Base-by-base conservation (phyloP, 768 basidiomycete genomes). In the Tubosaeta sp. region DNA sequence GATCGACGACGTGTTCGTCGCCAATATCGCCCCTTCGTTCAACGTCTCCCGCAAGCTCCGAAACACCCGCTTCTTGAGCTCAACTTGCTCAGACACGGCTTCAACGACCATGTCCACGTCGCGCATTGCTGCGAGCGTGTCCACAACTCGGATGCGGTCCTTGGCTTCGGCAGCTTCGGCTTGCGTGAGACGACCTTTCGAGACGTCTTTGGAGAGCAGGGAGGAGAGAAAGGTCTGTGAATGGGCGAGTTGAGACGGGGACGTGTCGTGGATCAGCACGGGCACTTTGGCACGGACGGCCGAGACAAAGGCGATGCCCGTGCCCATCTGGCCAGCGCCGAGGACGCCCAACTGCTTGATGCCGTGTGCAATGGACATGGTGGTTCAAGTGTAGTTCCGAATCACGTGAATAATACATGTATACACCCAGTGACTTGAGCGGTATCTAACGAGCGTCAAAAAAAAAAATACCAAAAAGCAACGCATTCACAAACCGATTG, bases 71-170 rank as follows among this genome's bases (percentile, higher is more conserved):
- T 83, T 77, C 69, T 97, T 98, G 27, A 96, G 70, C 2, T 78
- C 65, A 19, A 94, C 72, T 36, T 84, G 81, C 69, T 98, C 94
- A 3, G 92, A 90, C 0, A 89, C 92, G 0, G 94, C 95, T 85
- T 97, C 94, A 43, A 97, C 76, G 39, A 92, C 89, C 81, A 97
- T 85, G 63, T 95, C 93, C 8, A 84, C 87, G 62, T 94, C 93
- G 43, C 83, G 74, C 57, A 92, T 60, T 2, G 75, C 83, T 39
- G 74, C 71, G 21, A 90, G 57, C 3, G 77, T 80, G n/a, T 76
- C 74, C 4, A 90, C 79, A 10, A 84, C 73, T 9, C 65, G 73
- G 21, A 98, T 73, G 40, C 87, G 75, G 18, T 78, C 83, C 48
- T 80, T 73, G 1, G 89, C 87, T 46, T 86, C 87, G 40, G 86